Percentiles rank a stretch among this genome's conserved stretches.
phyloP scores from a whole-genome alignment of 176 grass and related monocot species.

The Thalia dealbata region DNA sequence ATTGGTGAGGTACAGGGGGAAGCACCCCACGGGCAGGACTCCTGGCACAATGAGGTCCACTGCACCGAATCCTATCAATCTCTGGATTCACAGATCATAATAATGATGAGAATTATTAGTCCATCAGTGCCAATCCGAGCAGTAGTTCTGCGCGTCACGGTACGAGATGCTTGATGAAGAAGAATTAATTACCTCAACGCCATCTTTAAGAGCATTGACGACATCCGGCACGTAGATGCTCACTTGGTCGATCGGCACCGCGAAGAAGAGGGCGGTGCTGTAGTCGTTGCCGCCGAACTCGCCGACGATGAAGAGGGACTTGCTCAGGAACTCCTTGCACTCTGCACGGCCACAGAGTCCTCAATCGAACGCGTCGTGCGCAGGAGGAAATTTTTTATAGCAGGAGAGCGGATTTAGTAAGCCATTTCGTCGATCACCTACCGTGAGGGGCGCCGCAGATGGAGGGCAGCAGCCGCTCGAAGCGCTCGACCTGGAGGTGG shows the following conservation, averaged over 20 bases:
- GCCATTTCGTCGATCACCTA: not conserved
- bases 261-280: conserved; percentile 58
- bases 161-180: not conserved
- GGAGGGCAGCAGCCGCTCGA: conserved; percentile 30
- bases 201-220: conserved; percentile 33
- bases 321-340: conserved; percentile 26
- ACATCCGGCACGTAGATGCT: conserved; percentile 42
- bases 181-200: conserved; percentile 40
- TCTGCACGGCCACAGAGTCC: not conserved
- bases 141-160: not conserved
- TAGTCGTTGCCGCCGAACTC: conserved; percentile 71
- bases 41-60: conserved; percentile 68
- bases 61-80: conserved; percentile 45
- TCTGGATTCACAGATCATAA: conserved; percentile 17
- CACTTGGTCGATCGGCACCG: conserved; percentile 34
- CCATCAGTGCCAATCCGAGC: not conserved
- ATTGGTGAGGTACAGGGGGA: conserved; percentile 62
- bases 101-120: not conserved
- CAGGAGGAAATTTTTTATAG: not conserved
- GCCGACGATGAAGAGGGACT: conserved; percentile 35
- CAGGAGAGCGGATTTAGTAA: not conserved
- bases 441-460: conserved; percentile 27
- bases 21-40: conserved; percentile 67
- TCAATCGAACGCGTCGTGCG: not conserved
- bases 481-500: conserved; percentile 29